Percentiles rank a stretch among this genome's conserved stretches.
These are phyloP conservation scores for Astrothelium macrocarpum DNA, from an alignment of 495 filamentous ascomycete species.

Conservation along the genomic window DNA sequence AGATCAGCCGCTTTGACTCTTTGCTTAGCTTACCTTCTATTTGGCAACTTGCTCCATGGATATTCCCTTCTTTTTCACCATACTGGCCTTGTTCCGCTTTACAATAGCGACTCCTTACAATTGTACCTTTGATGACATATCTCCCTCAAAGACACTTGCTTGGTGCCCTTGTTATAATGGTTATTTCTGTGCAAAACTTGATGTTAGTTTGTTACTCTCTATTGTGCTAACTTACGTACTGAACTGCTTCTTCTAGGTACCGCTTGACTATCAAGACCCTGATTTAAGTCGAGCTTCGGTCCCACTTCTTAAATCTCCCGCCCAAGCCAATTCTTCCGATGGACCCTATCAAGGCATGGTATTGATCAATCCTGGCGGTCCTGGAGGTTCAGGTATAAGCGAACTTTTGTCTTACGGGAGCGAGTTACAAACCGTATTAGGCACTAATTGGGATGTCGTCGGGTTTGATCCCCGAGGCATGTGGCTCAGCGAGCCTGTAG, in stretches of 20 bases:
- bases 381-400: background rate
- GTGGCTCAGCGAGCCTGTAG: background rate
- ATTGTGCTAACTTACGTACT: too few species aligned
- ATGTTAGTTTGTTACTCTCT: too few species aligned
- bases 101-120: too few species aligned
- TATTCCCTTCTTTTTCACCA: too few species aligned
- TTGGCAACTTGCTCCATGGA: too few species aligned
- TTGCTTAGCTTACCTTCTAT: too few species aligned
- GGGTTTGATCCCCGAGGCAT: background rate
- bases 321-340: background rate
- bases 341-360: background rate
- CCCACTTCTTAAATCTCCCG: background rate
- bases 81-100: too few species aligned
- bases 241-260: background rate
- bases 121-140: too few species aligned
- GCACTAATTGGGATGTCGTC: background rate
- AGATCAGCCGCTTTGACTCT: too few species aligned
- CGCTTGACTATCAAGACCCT: background rate
- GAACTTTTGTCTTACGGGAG: background rate
- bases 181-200: too few species aligned
- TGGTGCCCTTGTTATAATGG: too few species aligned
- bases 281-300: background rate
- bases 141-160: too few species aligned
- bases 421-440: background rate
- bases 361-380: background rate